A percentile compares a stretch with the other conserved stretches of the same genome.
Evolutionary conservation across 1,284 basidiomycete genomes (phyloP).

Genomic region (Ustilago esculenta): DNA sequence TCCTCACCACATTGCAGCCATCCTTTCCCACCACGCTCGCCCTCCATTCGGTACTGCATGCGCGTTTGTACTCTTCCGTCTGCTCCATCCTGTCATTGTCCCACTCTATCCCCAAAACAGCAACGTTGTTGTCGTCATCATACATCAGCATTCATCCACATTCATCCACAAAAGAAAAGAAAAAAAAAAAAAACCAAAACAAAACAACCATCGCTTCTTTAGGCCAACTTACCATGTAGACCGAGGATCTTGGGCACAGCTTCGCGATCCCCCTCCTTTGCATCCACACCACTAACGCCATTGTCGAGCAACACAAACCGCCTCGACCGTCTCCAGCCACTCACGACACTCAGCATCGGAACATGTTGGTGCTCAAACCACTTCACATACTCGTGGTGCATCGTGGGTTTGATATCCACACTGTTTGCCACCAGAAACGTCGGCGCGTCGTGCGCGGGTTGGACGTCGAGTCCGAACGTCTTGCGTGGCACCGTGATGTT

Average conservation of each 20-base stretch:
- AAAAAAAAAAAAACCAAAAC: neutral
- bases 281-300: slow-evolving; percentile 21
- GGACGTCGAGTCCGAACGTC: slow-evolving; percentile 16
- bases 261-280: slow-evolving; percentile 14
- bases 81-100: slow-evolving; percentile 11
- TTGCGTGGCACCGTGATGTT: neutral
- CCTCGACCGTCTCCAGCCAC: slow-evolving; percentile 56
- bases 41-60: slow-evolving; percentile 43
- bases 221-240: slow-evolving; percentile 43
- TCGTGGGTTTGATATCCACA: slow-evolving; percentile 21
- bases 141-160: too few relatives aligned
- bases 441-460: slow-evolving; percentile 13
- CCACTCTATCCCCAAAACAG: slow-evolving; percentile 25
- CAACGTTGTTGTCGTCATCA: neutral
- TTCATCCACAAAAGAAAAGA: neutral
- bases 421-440: slow-evolving; percentile 46
- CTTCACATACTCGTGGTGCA: slow-evolving; percentile 29
- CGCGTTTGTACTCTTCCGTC: slow-evolving; percentile 37
- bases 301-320: slow-evolving; percentile 57
- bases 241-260: slow-evolving; percentile 40
- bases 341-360: slow-evolving; percentile 37
- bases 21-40: slow-evolving; percentile 19
- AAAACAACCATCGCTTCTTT: too few relatives aligned
- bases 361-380: slow-evolving; percentile 58
- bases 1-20: slow-evolving; percentile 16